Percentiles rank a stretch among this genome's conserved stretches.
Conservation (phyloP, 257 asterid species). For the Asclepias syriaca region DNA sequence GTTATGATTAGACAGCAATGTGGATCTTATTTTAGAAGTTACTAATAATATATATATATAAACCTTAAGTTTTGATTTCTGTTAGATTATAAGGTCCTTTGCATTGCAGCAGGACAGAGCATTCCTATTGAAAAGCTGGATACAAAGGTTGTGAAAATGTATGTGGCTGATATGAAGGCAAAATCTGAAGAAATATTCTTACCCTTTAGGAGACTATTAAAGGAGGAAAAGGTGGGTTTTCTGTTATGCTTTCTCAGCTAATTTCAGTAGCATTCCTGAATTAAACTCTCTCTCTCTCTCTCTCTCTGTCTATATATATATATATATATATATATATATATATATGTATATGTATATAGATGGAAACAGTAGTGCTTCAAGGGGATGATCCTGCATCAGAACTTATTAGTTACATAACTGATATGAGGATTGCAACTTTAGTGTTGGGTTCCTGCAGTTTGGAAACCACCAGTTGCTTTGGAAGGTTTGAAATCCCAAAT, state of each 20-base stretch:
- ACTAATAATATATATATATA: too few species aligned
- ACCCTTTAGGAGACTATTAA: conserved; percentile 38
- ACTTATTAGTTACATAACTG: conserved; percentile 54
- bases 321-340: too few species aligned
- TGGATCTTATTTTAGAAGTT: too few species aligned
- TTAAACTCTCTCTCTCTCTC: conserved; percentile 5
- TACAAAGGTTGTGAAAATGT: conserved; percentile 47
- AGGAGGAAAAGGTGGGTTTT: conserved; percentile 37
- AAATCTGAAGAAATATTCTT: conserved; percentile 49
- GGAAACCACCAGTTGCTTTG: conserved; percentile 29
- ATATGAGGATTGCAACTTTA: conserved; percentile 45
- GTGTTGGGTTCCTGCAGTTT: conserved; percentile 75
- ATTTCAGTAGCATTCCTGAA: conserved; percentile 12
- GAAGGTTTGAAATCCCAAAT: conserved; percentile 40
- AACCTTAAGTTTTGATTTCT: too few species aligned
- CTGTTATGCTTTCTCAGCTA: conserved; percentile 8
- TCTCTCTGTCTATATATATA: too few species aligned
- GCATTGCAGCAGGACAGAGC: conserved; percentile 59
- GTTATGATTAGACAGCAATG: too few species aligned
- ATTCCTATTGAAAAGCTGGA: conserved; percentile 53
- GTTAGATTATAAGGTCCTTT: conserved; percentile 1
- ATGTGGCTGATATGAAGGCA: conserved; percentile 50
- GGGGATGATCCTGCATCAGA: conserved; percentile 69
- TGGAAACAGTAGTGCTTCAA: conserved; percentile 62
- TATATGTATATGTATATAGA: conserved; percentile 27